Conservation (phyloP, 2,329 filamentous ascomycete species). For the Lasiodiplodia gonubiensis region DNA sequence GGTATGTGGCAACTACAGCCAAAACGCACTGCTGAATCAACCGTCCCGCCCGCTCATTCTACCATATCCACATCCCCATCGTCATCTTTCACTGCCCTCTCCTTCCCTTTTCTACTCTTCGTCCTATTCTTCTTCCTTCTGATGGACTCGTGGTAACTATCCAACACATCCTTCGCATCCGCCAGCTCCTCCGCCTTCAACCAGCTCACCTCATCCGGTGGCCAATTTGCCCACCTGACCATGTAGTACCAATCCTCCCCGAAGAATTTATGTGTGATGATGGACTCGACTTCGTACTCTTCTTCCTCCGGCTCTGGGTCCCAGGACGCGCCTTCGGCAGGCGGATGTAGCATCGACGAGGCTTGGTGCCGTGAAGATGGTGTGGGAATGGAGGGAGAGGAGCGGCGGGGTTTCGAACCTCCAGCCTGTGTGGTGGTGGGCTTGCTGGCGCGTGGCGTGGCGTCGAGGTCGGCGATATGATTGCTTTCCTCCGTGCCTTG, state of each 20-base stretch:
- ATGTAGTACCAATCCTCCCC: neutral
- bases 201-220: constrained; percentile 2
- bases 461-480: neutral
- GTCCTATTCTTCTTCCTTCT: neutral
- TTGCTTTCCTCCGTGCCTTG: neutral
- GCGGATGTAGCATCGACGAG: constrained; percentile 9
- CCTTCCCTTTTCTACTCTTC: neutral
- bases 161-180: neutral
- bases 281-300: neutral
- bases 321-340: neutral
- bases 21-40: neutral
- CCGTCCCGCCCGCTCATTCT: neutral
- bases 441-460: neutral
- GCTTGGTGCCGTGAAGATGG: neutral
- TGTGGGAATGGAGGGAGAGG: neutral
- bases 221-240: constrained; percentile 16
- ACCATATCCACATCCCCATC: neutral
- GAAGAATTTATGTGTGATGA: neutral
- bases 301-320: constrained; percentile 1
- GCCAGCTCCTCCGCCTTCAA: neutral
- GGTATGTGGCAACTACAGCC: neutral
- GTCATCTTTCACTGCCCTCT: neutral
- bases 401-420: neutral
- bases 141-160: neutral
- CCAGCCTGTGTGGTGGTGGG: too few relatives aligned